Percentiles rank a stretch among this genome's conserved stretches.
Conservation (phyloP, 208 protist species). For the Crithidia sp. region DNA sequence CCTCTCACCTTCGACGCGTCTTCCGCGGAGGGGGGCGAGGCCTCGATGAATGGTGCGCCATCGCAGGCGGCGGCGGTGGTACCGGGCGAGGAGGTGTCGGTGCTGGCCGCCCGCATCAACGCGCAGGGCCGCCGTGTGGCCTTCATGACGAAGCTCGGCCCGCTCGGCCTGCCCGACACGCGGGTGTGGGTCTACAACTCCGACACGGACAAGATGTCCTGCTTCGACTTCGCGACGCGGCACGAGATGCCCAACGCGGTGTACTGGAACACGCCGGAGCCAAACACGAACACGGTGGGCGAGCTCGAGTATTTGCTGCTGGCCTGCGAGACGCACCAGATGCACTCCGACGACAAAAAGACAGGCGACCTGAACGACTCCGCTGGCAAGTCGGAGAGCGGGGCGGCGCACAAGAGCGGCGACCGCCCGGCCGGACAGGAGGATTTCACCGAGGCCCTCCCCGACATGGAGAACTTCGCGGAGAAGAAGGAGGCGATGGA, state of each 20-base stretch:
- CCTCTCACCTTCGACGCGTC: constrained; percentile 45
- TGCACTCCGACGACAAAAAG: constrained; percentile 32
- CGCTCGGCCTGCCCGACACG: constrained; percentile 60
- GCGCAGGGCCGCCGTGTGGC: constrained; percentile 82
- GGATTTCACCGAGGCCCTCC: constrained; percentile 67
- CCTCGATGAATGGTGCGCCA: background rate
- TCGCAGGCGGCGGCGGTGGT: constrained; percentile 2
- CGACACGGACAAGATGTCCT: constrained; percentile 85
- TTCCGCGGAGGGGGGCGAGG: background rate
- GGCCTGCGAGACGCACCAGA: constrained; percentile 87
- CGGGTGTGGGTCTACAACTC: constrained; percentile 91
- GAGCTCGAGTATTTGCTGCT: constrained; percentile 90
- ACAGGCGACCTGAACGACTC: constrained; percentile 2
- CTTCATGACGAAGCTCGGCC: constrained; percentile 69
- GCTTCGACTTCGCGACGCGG: constrained; percentile 78
- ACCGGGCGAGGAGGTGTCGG: constrained; percentile 34
- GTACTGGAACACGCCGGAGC: constrained; percentile 91
- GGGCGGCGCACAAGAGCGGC: constrained; percentile 12
- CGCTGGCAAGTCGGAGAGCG: constrained; percentile 1
- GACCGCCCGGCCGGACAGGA: constrained; percentile 39
- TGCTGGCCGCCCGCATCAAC: constrained; percentile 74
- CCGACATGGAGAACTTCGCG: constrained; percentile 86
- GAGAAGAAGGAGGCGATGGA: constrained; percentile 54
- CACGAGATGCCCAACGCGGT: constrained; percentile 79
- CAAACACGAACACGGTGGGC: constrained; percentile 82